Conservation (phyloP, 2,329 filamentous ascomycete species). For the Fusarium mexicanum region DNA sequence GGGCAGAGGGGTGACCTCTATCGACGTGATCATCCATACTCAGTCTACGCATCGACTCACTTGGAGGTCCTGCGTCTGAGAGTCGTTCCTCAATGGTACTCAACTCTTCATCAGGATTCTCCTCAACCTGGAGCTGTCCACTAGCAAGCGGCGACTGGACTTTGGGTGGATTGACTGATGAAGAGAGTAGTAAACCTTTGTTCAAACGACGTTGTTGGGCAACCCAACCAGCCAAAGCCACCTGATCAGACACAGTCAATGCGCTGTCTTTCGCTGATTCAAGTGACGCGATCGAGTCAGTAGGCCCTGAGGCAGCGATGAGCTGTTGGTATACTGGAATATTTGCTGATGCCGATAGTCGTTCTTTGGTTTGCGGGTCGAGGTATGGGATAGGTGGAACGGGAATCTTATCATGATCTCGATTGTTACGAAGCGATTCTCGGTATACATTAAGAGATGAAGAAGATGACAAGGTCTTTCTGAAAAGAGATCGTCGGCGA, state of each 20-base stretch:
- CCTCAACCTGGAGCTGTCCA: background rate
- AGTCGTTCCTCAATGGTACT: constrained; percentile 21
- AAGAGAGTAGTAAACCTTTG: background rate
- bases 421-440: background rate
- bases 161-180: background rate
- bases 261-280: background rate
- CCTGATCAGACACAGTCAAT: constrained; percentile 15
- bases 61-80: constrained; percentile 17
- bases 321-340: background rate
- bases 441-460: constrained; percentile 2
- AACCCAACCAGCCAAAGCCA: constrained; percentile 17
- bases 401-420: background rate
- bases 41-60: background rate
- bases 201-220: constrained; percentile 17
- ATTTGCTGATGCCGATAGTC: background rate
- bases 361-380: constrained; percentile 5
- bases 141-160: background rate
- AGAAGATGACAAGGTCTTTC: constrained; percentile 1
- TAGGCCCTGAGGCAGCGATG: background rate
- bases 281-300: background rate
- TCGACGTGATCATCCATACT: background rate
- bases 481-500: background rate
- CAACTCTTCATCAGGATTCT: background rate
- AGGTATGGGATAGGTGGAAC: background rate
- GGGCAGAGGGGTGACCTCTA: background rate